Percentiles rank a stretch among this genome's conserved stretches.
These are phyloP conservation scores for Penicillium soppii DNA, from an alignment of 495 filamentous ascomycete genomes.

Conservation along the genomic window DNA sequence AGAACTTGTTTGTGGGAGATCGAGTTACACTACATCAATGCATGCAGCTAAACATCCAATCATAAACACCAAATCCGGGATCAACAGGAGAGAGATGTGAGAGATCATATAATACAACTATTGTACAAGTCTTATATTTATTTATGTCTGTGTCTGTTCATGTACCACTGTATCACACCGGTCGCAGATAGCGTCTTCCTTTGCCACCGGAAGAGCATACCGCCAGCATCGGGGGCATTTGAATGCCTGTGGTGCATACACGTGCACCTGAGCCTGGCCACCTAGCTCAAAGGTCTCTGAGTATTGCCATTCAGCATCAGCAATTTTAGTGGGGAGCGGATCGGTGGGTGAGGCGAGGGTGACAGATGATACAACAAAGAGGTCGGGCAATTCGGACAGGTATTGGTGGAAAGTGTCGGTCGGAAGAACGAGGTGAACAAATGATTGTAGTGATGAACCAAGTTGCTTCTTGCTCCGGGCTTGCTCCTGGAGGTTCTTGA, in stretches of 20 bases:
- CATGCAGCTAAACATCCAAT: no score
- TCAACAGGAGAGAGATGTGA: no score
- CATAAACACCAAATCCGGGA: no score
- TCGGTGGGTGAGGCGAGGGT: slow-evolving; percentile 41
- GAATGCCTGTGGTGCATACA: slow-evolving; percentile 61
- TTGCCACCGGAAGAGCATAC: slow-evolving; percentile 56
- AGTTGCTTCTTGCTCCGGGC: slow-evolving; percentile 63
- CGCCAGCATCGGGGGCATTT: slow-evolving; percentile 93
- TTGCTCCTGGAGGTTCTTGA: slow-evolving; percentile 70
- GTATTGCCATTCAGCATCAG: slow-evolving; percentile 53
- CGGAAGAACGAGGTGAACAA: slow-evolving; percentile 52
- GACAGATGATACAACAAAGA: slow-evolving; percentile 78
- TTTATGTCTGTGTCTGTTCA: slow-evolving; percentile 9
- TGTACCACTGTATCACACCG: slow-evolving; percentile 70
- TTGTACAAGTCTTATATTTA: neutral
- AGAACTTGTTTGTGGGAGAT: no score
- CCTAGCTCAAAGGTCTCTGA: slow-evolving; percentile 51
- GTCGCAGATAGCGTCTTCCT: slow-evolving; percentile 63
- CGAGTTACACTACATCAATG: no score
- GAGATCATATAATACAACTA: no score
- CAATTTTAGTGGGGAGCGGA: slow-evolving; percentile 22
- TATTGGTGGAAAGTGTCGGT: slow-evolving; percentile 46
- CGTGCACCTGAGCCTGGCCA: slow-evolving; percentile 52
- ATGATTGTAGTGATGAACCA: slow-evolving; percentile 72
- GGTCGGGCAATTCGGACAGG: slow-evolving; percentile 60